Conservation (phyloP, 1,284 basidiomycete genomes). For the Moesziomyces parantarcticus region DNA sequence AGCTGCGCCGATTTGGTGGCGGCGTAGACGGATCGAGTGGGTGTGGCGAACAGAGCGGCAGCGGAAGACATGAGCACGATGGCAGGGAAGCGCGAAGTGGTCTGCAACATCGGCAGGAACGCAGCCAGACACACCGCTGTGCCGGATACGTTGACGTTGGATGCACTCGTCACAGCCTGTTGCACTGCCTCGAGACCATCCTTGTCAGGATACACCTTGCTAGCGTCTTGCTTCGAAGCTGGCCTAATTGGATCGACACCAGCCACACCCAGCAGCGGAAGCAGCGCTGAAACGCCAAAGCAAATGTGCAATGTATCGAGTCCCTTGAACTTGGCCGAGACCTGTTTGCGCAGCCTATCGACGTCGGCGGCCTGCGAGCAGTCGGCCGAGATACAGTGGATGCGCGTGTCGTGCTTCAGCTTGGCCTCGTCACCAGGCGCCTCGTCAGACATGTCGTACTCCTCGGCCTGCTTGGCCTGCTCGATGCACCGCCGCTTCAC, state of each 20-base stretch:
- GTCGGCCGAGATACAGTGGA: constrained; percentile 73
- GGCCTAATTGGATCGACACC: constrained; percentile 72
- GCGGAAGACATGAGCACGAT: constrained; percentile 83
- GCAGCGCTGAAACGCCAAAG: constrained; percentile 85
- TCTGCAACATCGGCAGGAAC: constrained; percentile 77
- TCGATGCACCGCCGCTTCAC: constrained; percentile 75
- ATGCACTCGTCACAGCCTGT: constrained; percentile 66
- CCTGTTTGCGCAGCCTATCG: constrained; percentile 73
- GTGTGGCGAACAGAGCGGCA: constrained; percentile 83
- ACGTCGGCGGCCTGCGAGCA: constrained; percentile 78
- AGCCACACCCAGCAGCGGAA: constrained; percentile 80
- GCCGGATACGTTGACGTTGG: constrained; percentile 70
- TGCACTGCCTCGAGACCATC: constrained; percentile 68
- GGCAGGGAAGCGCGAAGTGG: constrained; percentile 78
- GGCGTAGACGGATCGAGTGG: constrained; percentile 84
- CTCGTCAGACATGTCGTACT: constrained; percentile 55
- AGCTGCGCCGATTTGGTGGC: constrained; percentile 85
- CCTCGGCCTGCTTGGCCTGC: constrained; percentile 38
- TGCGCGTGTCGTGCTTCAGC: constrained; percentile 52
- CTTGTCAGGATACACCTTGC: constrained; percentile 71
- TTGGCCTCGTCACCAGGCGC: constrained; percentile 43
- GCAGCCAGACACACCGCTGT: constrained; percentile 70
- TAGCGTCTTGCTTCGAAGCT: constrained; percentile 67
- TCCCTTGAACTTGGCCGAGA: constrained; percentile 77
- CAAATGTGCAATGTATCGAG: constrained; percentile 85